Evolutionary conservation across 1,284 basidiomycete genomes (phyloP), one percentile per base, ranked within the genome.

Genomic region (Moniliophthora roreri): DNA sequence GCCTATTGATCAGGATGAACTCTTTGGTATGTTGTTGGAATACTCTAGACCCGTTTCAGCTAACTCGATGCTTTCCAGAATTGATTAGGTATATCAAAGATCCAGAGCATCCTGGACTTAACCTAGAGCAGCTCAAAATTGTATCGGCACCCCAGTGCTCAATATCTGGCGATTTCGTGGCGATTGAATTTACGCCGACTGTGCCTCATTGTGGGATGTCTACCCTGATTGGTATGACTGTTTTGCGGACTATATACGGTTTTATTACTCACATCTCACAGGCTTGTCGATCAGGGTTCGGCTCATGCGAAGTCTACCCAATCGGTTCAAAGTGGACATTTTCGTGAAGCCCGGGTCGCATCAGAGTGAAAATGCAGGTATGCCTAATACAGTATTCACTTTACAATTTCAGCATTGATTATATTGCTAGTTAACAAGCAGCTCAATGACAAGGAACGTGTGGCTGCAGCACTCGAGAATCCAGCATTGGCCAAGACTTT

Each of bases 201-300:
- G 95, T 98, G 24, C 97, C 97, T 4, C 96, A 99, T 67, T 99
- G 96, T 65, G 93, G 93, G 46, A 95, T 97, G 93, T 96, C 95
- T 3, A 98, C 95, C 1, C 77, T 99, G 44, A 99, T 99, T 53
- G 97, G 95, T 92, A 60, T 56, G 81, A 68, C 4, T 18, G 24
- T 15, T 24, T 44, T 4, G 49, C 38, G 11, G 24, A 18, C 39
- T 53, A 21, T 32, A 26, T 24, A 11, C 52, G 20, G 38, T 7
- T 7, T n/a, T 34, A 50, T 24, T 47, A 39, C 36, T 21, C 20
- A 6, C 34, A 28, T 44, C 15, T 6, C 28, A 26, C 58, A 96
- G 94, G 96, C 23, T 79, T 99, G 16, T 95, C 91, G 6, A 89
- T 99, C 42, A 87, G 96, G 10, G 96, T 98, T 23, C 81, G 96